Evolutionary conservation across 1,139 yeast species (phyloP).

Genomic region (Yamadazyma membranifaciens): DNA sequence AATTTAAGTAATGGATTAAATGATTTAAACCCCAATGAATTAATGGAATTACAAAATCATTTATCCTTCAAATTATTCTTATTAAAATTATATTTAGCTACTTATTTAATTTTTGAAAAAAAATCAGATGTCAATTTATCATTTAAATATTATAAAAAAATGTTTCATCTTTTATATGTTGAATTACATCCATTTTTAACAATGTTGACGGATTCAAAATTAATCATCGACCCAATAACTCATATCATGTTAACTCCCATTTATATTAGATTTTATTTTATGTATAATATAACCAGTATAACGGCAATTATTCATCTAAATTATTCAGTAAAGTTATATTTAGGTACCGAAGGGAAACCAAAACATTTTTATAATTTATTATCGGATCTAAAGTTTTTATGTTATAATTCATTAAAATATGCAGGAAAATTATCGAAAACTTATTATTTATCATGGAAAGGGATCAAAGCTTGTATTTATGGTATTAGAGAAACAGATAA

Average conservation of each 20-base stretch:
- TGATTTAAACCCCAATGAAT: conserved; percentile 3
- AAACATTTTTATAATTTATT: conserved; percentile 10
- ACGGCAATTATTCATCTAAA: conserved; percentile 12
- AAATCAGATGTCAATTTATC: conserved; percentile 18
- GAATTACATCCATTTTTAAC: conserved; percentile 19
- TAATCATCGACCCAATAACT: conserved; percentile 11
- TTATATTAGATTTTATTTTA: conserved; percentile 13
- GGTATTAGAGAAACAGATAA: conserved; percentile 8
- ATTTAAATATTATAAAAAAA: conserved; percentile 25
- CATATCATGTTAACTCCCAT: conserved; percentile 13
- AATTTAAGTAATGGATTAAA: background rate
- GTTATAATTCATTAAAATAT: conserved; percentile 8
- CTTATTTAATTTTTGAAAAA: conserved; percentile 26
- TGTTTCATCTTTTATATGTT: conserved; percentile 16
- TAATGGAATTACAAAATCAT: conserved; percentile 4
- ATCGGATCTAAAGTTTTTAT: conserved; percentile 6
- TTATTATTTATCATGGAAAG: conserved; percentile 14
- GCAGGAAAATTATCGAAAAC: conserved; percentile 10
- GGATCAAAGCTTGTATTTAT: conserved; percentile 8
- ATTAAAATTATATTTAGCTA: conserved; percentile 22
- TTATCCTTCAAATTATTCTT: conserved; percentile 18
- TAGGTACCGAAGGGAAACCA: conserved; percentile 12
- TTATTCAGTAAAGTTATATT: conserved; percentile 10
- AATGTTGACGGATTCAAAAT: conserved; percentile 5
- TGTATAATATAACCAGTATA: conserved; percentile 9